Percentiles rank a stretch among this genome's conserved stretches.
Conservation (phyloP, 768 basidiomycete genomes). For the Porpolomopsis calyptriformis region DNA sequence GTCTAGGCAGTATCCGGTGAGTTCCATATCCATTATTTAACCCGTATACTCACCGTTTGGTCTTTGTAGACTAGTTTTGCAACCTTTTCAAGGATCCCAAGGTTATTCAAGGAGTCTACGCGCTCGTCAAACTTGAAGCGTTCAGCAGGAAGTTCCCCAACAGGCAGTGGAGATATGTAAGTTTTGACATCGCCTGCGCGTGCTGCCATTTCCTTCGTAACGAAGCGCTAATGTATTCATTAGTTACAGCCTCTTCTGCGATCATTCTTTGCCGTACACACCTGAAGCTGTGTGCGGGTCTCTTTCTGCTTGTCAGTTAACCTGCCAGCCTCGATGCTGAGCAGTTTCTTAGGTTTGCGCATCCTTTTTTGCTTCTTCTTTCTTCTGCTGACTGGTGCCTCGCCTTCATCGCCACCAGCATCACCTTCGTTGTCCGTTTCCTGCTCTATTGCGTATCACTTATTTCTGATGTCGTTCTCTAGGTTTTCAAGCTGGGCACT, state of each 20-base stretch:
- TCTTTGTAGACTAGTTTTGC: background rate
- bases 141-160: background rate
- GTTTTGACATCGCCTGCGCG: background rate
- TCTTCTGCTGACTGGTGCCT: background rate
- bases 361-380: background rate
- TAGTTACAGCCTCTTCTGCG: background rate
- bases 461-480: background rate
- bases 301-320: background rate
- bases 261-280: no score
- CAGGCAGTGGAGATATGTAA: background rate
- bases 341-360: background rate
- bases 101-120: background rate
- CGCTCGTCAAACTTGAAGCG: background rate
- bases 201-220: background rate
- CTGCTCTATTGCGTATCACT: background rate
- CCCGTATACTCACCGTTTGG: background rate
- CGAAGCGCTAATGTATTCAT: background rate
- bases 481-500: background rate
- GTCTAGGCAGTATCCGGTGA: background rate
- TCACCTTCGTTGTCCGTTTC: background rate
- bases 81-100: background rate
- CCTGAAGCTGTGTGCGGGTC: background rate
- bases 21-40: background rate
- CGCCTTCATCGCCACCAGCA: background rate
- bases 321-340: background rate